Base-by-base conservation (phyloP, 495 filamentous ascomycete species). In the Viridothelium virens region DNA sequence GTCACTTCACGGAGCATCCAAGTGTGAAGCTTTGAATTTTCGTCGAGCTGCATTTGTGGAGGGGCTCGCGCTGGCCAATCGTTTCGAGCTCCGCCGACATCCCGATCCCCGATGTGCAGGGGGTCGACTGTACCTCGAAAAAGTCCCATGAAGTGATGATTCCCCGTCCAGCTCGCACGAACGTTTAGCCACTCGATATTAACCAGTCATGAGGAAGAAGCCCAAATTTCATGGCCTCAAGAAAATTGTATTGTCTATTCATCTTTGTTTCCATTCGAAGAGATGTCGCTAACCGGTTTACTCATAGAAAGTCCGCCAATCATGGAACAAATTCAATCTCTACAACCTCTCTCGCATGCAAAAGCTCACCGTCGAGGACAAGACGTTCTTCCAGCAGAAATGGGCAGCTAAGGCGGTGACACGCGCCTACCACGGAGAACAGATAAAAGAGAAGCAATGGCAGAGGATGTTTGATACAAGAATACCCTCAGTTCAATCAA, bases 371-470 rank as follows among this genome's bases (percentile, higher is more conserved):
- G 14, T 65, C 61, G 70, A 71, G 1, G 50, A 65, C 36, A 76
- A 77, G 53, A 96, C 92, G 61, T 93, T 89, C 80, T 98, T 95
- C 84, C 94, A 98, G 81, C 94, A 98, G 75, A 97, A 97, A 89
- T 98, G 92, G 92, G 72, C 73, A 0, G 89, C 92, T 66, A 98
- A 97, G 76, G 84, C 91, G 9, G 64, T 84, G 64, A 83, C 90
- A 5, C 90, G 94, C 62, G 85, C 83, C 63, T 98, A 97, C 76
- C 94, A 98, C 79, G 92, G 92, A 71, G 94, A 97, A 76, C 90
- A 95, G 68, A 86, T 98, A 71, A 87, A 85, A 63, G 94, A 97
- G 75, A 84, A 85, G 66, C 85, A 92, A 78, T 98, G 94, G 94
- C 79, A 87, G 76, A 89, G 90, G 74, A 93, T 96, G 86, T 98